Evolutionary conservation across 2,329 filamentous ascomycete species (phyloP).

Genomic region (Hymenoscyphus fraxineus): DNA sequence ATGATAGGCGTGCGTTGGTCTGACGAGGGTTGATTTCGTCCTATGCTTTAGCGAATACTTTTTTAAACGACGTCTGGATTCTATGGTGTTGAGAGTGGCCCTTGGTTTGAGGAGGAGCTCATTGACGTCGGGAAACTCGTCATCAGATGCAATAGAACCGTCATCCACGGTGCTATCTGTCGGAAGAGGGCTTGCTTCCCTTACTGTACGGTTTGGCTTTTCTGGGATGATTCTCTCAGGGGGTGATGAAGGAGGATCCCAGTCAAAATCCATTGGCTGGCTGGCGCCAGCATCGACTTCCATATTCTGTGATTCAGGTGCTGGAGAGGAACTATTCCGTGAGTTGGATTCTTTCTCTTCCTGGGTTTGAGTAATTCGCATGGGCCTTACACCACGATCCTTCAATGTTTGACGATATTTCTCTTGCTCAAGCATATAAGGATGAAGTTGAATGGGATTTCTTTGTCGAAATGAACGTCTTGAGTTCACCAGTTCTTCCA

Average conservation of each 20-base stretch:
- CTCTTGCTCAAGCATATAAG: conserved; percentile 33
- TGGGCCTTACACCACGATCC: conserved; percentile 30
- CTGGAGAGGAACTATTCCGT: conserved; percentile 12
- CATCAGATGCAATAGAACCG: conserved; percentile 15
- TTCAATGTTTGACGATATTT: conserved; percentile 32
- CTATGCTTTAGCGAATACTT: conserved; percentile 26
- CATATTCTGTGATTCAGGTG: conserved; percentile 25
- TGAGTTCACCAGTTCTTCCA: not conserved
- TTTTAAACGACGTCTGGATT: conserved; percentile 16
- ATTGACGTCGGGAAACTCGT: conserved; percentile 33
- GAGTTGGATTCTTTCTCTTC: conserved; percentile 17
- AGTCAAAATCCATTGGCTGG: conserved; percentile 26
- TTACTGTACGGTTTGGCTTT: conserved; percentile 6
- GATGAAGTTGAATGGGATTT: conserved; percentile 34
- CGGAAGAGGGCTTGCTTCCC: not conserved
- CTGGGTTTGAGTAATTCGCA: conserved; percentile 28
- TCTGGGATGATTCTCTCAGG: not conserved
- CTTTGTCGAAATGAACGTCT: conserved; percentile 29
- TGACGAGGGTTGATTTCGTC: conserved; percentile 19
- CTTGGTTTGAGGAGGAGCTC: conserved; percentile 21
- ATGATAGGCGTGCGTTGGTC: conserved; percentile 8
- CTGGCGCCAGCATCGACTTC: conserved; percentile 25
- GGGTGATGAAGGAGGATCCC: conserved; percentile 19
- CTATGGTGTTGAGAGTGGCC: not conserved
- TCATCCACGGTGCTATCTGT: not conserved